These are phyloP conservation scores for Euphorbia lathyris DNA, from an alignment of 345 rosid genomes.

Conservation along the genomic window DNA sequence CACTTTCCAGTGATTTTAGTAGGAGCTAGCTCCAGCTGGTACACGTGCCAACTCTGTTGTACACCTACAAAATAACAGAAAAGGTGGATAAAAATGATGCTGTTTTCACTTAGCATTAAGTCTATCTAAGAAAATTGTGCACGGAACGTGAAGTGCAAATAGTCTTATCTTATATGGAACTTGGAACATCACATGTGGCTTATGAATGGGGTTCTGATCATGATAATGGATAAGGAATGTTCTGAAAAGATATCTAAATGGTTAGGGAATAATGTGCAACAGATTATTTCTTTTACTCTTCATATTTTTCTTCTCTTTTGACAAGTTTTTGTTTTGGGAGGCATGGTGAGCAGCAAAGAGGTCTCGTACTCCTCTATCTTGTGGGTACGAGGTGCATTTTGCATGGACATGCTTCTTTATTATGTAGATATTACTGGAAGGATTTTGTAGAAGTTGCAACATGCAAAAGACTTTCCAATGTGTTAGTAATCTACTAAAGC, in stretches of 20 bases:
- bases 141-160: no score
- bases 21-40: background rate
- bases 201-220: background rate
- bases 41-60: background rate
- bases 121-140: background rate
- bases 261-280: background rate
- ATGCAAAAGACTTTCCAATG: background rate
- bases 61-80: background rate
- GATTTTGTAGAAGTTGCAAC: background rate
- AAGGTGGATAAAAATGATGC: background rate
- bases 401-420: background rate
- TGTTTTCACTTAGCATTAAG: background rate
- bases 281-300: background rate
- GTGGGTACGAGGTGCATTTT: background rate
- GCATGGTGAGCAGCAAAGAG: background rate
- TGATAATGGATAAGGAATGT: background rate
- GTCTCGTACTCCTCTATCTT: background rate
- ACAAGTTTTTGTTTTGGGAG: background rate
- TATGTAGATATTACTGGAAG: background rate
- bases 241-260: background rate
- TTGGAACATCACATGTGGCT: conserved; percentile 6
- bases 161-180: background rate
- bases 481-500: background rate
- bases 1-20: background rate
- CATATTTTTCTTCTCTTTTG: background rate